phyloP scores from a whole-genome alignment of 2,329 filamentous ascomycete species.

The Colletotrichum endophyticum region DNA sequence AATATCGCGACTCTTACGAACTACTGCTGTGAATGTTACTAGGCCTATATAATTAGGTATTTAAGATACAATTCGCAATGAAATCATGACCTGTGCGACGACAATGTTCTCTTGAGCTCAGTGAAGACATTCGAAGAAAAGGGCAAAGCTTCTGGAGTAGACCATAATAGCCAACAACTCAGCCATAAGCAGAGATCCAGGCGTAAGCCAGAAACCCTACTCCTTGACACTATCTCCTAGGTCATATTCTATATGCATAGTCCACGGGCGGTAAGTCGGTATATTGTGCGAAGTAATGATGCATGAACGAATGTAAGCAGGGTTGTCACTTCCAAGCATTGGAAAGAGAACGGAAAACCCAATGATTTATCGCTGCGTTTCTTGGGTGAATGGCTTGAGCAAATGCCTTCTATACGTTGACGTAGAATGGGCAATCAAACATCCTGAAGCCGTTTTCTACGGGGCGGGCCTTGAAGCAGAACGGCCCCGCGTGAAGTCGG shows the following conservation, averaged over 20 bases:
- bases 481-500: neutral
- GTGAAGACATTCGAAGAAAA: neutral
- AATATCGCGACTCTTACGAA: neutral
- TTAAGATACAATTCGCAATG: neutral
- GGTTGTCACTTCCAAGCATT: no score
- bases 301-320: no score
- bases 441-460: neutral
- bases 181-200: neutral
- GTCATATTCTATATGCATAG: neutral
- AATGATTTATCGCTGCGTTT: neutral
- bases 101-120: no score
- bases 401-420: neutral
- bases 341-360: no score
- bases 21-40: neutral
- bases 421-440: neutral
- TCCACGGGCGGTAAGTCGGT: neutral
- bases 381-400: neutral
- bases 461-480: neutral
- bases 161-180: neutral
- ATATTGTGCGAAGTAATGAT: neutral
- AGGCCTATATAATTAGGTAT: neutral
- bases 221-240: neutral
- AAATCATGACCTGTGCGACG: no score
- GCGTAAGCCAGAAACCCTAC: neutral
- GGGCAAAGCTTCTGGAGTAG: neutral